Percentiles rank a stretch among this genome's conserved stretches.
Evolutionary conservation across 2,329 filamentous ascomycete genomes (phyloP).

Genomic region (Cyphellophora europaea): DNA sequence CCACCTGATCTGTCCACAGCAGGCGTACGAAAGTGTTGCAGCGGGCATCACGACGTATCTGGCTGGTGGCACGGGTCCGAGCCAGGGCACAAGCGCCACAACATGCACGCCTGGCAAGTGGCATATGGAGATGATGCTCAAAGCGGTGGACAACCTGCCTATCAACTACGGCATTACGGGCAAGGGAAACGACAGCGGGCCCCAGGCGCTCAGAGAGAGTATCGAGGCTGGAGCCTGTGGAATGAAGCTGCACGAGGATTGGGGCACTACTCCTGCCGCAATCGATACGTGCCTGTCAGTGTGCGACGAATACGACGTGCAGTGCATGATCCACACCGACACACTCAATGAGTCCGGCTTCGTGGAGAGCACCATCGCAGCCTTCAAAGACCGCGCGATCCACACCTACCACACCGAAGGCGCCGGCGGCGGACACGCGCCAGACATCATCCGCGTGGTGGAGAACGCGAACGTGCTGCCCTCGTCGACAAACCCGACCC

Average conservation of each 20-base stretch:
- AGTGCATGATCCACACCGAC: slow-evolving; percentile 91
- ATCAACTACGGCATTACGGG: slow-evolving; percentile 86
- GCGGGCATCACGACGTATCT: slow-evolving; percentile 85
- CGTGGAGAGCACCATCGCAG: slow-evolving; percentile 79
- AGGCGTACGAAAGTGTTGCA: slow-evolving; percentile 71
- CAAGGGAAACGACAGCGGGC: slow-evolving; percentile 80
- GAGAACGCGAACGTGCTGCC: slow-evolving; percentile 83
- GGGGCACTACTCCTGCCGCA: slow-evolving; percentile 82
- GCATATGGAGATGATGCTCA: slow-evolving; percentile 81
- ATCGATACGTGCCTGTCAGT: slow-evolving; percentile 80
- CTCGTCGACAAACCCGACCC: slow-evolving; percentile 83
- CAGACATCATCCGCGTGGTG: slow-evolving; percentile 90
- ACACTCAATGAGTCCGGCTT: slow-evolving; percentile 97
- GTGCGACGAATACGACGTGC: slow-evolving; percentile 85
- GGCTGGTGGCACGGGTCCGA: slow-evolving; percentile 87
- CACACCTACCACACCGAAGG: slow-evolving; percentile 98
- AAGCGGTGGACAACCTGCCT: slow-evolving; percentile 71
- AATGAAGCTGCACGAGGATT: slow-evolving; percentile 92
- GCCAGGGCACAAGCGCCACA: slow-evolving; percentile 80
- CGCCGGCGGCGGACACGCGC: slow-evolving; percentile 86
- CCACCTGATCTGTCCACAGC: slow-evolving; percentile 92
- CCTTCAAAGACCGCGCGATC: slow-evolving; percentile 78
- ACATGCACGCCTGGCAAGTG: slow-evolving; percentile 84
- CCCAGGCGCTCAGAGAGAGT: slow-evolving; percentile 66
- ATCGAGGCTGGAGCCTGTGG: slow-evolving; percentile 76